Evolutionary conservation across 371 early-diverging fungal species (phyloP), one percentile per base, ranked within the genome.

Genomic region (Apophysomyces sp.): DNA sequence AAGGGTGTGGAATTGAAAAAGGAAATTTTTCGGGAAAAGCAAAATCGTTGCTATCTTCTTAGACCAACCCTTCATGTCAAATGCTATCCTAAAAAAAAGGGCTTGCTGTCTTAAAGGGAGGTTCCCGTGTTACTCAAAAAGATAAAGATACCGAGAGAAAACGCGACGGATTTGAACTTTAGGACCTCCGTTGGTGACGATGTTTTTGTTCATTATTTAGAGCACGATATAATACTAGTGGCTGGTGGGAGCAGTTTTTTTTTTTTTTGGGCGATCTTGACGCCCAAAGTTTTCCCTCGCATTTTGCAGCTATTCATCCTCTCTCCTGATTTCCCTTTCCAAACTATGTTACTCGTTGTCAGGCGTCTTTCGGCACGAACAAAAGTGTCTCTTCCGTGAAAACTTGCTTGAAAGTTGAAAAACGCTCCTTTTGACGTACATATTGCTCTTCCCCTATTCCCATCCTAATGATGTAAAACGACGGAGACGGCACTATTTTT

Each of bases 51-150:
- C 49, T 18, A 44, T 44, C 6, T 44, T 44, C 49, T 21, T 44
- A 21, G 21, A 44, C 9, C 49, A 44, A n/a, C 27, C n/a, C 49
- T 44, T 44, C 49, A 21, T 44, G 49, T 44, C 49, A 44, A 44
- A 21, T 44, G 49, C 49, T 44, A 44, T 44, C 49, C 49, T 44
- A 44, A 44, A 44, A 44, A 44, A 44, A 44, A 44, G 49, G 49
- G 49, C 24, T 44, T 21, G 49, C 16, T 21, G 49, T 44, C 49
- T 44, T 2, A 21, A 44, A 44, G 49, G 49, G 21, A 34, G 34
- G 41, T 8, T 44, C 21, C 49, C 21, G 21, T 44, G 49, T 44
- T 44, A 44, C 16, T 21, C 21, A 44, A 44, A 44, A 44, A 21
- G 49, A 44, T 4, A 7, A 21, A 21, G 49, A 16, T 9, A 21